These are phyloP conservation scores for Phytophthora multivora DNA, from an alignment of 352 stramenopile species.

Conservation along the genomic window DNA sequence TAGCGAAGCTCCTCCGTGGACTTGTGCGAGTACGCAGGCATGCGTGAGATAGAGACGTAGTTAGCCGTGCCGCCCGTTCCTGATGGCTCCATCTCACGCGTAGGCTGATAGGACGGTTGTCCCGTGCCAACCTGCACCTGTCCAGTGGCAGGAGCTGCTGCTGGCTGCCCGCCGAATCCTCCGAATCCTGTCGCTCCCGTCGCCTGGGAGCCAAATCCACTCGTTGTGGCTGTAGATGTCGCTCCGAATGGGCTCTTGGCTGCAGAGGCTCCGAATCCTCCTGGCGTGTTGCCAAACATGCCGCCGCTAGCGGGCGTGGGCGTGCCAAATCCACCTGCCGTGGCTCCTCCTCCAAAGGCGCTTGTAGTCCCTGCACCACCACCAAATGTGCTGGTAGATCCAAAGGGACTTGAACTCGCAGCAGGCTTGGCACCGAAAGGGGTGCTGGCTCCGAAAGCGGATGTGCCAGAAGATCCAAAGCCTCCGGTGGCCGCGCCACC, in stretches of 20 bases:
- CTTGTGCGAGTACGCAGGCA: conserved; percentile 77
- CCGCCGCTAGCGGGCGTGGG: conserved; percentile 29
- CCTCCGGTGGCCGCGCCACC: conserved; percentile 24
- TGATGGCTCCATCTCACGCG: conserved; percentile 64
- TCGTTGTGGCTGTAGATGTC: conserved; percentile 35
- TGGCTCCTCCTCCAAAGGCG: conserved; percentile 42
- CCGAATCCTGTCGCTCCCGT: conserved; percentile 40
- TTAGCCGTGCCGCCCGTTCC: conserved; percentile 61
- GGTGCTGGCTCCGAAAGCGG: conserved; percentile 46
- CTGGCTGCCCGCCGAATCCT: conserved; percentile 45
- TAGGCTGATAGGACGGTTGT: conserved; percentile 68
- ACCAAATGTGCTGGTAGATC: conserved; percentile 59
- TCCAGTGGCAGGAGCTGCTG: conserved; percentile 16
- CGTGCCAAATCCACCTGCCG: conserved; percentile 45
- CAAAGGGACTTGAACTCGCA: conserved; percentile 71
- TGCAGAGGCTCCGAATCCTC: conserved; percentile 43
- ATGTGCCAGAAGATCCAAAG: conserved; percentile 34
- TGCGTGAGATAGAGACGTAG: conserved; percentile 72
- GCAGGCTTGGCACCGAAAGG: conserved; percentile 63
- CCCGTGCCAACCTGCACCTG: conserved; percentile 73
- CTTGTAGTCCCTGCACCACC: conserved; percentile 34
- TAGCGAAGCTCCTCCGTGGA: conserved; percentile 76
- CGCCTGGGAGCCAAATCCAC: conserved; percentile 53
- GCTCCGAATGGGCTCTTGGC: conserved; percentile 60
- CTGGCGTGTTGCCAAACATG: conserved; percentile 49